Conservation (phyloP, 2,329 filamentous ascomycete genomes). For the Xylaria sp. region DNA sequence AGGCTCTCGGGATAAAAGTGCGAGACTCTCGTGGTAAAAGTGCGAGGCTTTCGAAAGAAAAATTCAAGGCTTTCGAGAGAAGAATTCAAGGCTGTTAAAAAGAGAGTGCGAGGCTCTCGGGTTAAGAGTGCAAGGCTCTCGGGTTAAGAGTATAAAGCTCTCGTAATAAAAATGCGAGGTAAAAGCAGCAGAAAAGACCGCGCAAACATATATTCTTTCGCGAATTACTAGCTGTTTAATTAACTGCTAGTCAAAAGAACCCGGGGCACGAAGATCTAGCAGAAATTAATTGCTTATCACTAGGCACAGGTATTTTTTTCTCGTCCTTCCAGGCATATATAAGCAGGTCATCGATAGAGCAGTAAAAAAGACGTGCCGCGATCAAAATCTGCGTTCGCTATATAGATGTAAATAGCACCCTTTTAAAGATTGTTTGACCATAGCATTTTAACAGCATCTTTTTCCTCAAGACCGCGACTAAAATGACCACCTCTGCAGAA, state of each 20-base stretch:
- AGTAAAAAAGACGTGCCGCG: too few relatives aligned
- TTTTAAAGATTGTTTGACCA: conserved; percentile 75
- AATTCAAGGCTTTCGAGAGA: too few relatives aligned
- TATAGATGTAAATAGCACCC: conserved; percentile 76
- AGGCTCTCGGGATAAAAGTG: too few relatives aligned
- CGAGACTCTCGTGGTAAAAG: too few relatives aligned
- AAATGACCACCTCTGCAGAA: conserved; percentile 85
- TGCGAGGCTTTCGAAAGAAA: too few relatives aligned
- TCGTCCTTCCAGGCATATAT: conserved; percentile 63
- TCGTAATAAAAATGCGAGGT: too few relatives aligned
- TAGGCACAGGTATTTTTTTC: conserved; percentile 64
- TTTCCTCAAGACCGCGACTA: conserved; percentile 79
- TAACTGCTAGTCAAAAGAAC: conserved; percentile 72
- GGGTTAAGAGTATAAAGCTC: conserved; percentile 72
- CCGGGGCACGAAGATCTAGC: conserved; percentile 83
- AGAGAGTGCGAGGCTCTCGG: too few relatives aligned
- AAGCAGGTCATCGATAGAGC: too few relatives aligned
- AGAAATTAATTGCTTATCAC: conserved; percentile 74
- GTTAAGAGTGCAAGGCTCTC: too few relatives aligned
- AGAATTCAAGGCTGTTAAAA: too few relatives aligned
- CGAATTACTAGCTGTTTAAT: conserved; percentile 65
- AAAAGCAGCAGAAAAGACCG: background rate
- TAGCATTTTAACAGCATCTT: conserved; percentile 70
- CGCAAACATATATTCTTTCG: conserved; percentile 58
- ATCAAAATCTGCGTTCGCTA: conserved; percentile 67